A percentile compares a stretch with the other conserved stretches of the same genome.
These are phyloP conservation scores for Irpex sp. DNA, from an alignment of 1,284 basidiomycete species.

Conservation along the genomic window DNA sequence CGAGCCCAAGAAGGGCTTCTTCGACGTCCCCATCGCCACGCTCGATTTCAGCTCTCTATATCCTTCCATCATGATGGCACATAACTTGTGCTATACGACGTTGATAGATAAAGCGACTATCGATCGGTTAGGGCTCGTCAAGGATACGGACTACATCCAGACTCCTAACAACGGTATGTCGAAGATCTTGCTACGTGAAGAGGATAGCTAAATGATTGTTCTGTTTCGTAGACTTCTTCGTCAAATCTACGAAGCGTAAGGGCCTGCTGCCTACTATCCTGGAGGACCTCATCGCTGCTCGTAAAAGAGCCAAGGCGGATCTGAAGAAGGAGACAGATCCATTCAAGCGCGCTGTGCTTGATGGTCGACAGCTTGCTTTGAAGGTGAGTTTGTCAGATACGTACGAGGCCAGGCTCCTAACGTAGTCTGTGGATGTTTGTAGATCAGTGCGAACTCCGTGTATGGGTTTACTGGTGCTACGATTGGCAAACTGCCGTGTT, in stretches of 20 bases:
- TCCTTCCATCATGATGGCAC: conserved; percentile 99
- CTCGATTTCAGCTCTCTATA: conserved; percentile 97
- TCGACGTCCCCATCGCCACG: conserved; percentile 92
- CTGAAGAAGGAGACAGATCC: conserved; percentile 94
- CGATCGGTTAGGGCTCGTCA: conserved; percentile 71
- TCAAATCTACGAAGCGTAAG: conserved; percentile 69
- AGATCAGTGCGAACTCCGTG: conserved; percentile 97
- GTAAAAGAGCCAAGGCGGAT: conserved; percentile 91
- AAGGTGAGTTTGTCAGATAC: conserved; percentile 54
- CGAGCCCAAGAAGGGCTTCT: conserved; percentile 91
- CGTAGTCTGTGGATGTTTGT: neutral
- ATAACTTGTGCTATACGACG: conserved; percentile 96
- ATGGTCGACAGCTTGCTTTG: conserved; percentile 90
- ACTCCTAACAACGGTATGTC: conserved; percentile 88
- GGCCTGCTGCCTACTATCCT: conserved; percentile 88
- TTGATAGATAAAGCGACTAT: conserved; percentile 77
- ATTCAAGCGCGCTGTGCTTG: conserved; percentile 91
- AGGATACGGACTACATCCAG: conserved; percentile 84
- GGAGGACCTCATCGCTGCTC: conserved; percentile 87
- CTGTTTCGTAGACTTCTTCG: conserved; percentile 72
- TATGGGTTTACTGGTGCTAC: conserved; percentile 98
- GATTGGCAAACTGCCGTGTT: conserved; percentile 89
- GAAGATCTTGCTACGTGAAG: neutral
- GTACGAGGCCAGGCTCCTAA: neutral
- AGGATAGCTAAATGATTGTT: neutral